phyloP scores from a whole-genome alignment of 2,329 filamentous ascomycete species.

The Neonectria hederae region DNA sequence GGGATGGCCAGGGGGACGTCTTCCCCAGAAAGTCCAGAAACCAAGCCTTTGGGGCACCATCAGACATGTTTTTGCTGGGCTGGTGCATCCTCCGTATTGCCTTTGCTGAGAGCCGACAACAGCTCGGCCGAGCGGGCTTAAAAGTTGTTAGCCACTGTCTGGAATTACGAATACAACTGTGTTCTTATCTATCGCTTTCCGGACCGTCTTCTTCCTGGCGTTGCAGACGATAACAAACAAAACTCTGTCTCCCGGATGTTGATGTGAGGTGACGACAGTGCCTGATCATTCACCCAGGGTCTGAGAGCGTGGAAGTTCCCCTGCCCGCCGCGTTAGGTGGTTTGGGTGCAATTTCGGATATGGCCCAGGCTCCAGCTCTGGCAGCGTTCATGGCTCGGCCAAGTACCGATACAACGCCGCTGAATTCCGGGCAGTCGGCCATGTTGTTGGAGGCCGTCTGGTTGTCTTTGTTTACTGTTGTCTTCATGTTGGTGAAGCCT shows the following conservation, averaged over 20 bases:
- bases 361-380: slow-evolving; percentile 31
- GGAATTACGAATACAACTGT: not conserved
- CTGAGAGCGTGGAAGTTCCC: slow-evolving; percentile 22
- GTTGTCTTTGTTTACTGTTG: not conserved
- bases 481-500: not conserved
- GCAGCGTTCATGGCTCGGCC: slow-evolving; percentile 17
- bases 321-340: slow-evolving; percentile 25
- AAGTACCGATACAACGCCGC: slow-evolving; percentile 37
- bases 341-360: slow-evolving; percentile 38
- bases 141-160: not conserved
- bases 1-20: slow-evolving; percentile 39
- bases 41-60: slow-evolving; percentile 46
- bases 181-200: slow-evolving; percentile 33
- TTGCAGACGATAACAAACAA: slow-evolving; percentile 30
- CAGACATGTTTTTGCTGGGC: slow-evolving; percentile 38
- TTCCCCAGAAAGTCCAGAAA: slow-evolving; percentile 47
- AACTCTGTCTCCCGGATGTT: slow-evolving; percentile 13
- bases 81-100: slow-evolving; percentile 24
- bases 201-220: slow-evolving; percentile 23
- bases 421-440: slow-evolving; percentile 33
- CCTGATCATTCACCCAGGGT: slow-evolving; percentile 26
- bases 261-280: slow-evolving; percentile 37
- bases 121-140: slow-evolving; percentile 42
- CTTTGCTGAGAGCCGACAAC: slow-evolving; percentile 35
- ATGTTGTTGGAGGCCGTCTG: slow-evolving; percentile 4